Evolutionary conservation across 129 eudicot genomes (phyloP), one percentile per base, ranked within the genome.

Genomic region (Silybum marianum): DNA sequence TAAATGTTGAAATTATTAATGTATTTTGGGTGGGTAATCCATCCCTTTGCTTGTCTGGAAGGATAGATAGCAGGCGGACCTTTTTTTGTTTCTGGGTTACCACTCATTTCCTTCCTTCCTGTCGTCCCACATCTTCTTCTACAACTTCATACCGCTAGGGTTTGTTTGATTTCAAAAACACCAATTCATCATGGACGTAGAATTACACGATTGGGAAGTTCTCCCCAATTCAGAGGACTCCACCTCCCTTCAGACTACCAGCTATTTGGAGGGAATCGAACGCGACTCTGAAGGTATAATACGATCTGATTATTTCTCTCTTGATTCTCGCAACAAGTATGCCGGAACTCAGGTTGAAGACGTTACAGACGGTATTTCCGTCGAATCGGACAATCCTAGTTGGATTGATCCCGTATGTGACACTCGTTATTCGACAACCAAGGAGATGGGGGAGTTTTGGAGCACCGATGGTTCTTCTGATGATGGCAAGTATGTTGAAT

Each of bases 361-460:
- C 78, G 82, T 62, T 30, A 87, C 84, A 3, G 89, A 72, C 65
- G 86, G 62, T 6, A 62, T 78, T 14, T 88, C 88, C 9, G 93
- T 80, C 6, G 84, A 38, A 0, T 88, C 92, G 6, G 94, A 86
- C 73, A 86, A 85, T 19, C 94, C 91, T 65, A 88, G 94, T 71
- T 93, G 97, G 97, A 81, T 87, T 78, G 98, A 94, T 84, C 93
- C 93, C n/a, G 89, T 71, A 65, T 75, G 39, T 66, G 92, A 73
- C 16, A 69, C 78, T 46, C 75, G 76, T 16, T 85, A 30, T 77
- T 66, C 77, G 7, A 73, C 28, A 40, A 44, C 76, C 16, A 85
- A 83, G 78, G 84, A 85, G 25, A 23, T 85, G 22, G 80, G 81
- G 13, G 91, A 86, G 63, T 76, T 75, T 51, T 87, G 92, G 92